Conservation (phyloP, 352 stramenopile species). For the Lagenidium giganteum region DNA sequence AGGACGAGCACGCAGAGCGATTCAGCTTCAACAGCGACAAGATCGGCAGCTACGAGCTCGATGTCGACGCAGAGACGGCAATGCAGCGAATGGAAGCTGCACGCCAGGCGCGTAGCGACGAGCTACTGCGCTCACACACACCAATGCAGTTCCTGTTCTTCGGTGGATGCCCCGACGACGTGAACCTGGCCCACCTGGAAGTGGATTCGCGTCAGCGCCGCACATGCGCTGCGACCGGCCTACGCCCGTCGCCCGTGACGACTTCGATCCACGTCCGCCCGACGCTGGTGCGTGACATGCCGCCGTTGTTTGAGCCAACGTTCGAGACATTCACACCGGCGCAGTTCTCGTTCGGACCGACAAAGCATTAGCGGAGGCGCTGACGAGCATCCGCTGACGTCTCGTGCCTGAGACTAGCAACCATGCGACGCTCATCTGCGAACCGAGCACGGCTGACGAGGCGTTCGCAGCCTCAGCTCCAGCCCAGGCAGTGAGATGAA, state of each 20-base stretch:
- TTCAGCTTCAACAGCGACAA: constrained; percentile 1
- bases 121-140: too few species aligned
- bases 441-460: too few species aligned
- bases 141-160: constrained; percentile 64
- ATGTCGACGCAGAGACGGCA: constrained; percentile 1
- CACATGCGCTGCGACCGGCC: constrained; percentile 4
- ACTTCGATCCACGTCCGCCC: constrained; percentile 28
- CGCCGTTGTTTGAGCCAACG: constrained; percentile 28
- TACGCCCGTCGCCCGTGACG: constrained; percentile 13
- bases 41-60: constrained; percentile 8
- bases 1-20: not conserved
- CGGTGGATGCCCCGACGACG: constrained; percentile 28
- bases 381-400: too few species aligned
- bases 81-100: constrained; percentile 1
- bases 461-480: too few species aligned
- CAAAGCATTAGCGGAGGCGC: too few species aligned
- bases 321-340: constrained; percentile 18
- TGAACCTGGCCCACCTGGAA: constrained; percentile 25
- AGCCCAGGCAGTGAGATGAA: too few species aligned
- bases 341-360: too few species aligned
- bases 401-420: too few species aligned
- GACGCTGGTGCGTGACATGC: constrained; percentile 39
- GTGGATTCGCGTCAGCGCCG: constrained; percentile 14
- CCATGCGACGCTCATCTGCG: too few species aligned
- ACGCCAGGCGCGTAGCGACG: constrained; percentile 2